Evolutionary conservation across 1,139 yeast species (phyloP).

Genomic region (Kluyveromyces marxianus): DNA sequence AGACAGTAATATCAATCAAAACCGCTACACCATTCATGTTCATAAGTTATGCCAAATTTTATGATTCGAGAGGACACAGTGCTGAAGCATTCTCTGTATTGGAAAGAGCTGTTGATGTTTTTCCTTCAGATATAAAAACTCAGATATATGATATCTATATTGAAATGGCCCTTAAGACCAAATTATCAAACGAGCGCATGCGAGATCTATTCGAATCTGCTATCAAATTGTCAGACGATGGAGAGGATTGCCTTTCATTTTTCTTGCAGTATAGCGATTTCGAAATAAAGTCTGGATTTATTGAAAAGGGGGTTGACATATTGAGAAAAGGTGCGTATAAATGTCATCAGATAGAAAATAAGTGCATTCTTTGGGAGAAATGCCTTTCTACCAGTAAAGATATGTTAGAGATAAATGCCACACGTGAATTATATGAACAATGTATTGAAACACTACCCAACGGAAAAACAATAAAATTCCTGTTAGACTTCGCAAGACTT

Average conservation of each 20-base stretch:
- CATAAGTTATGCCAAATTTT: constrained; percentile 57
- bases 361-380: constrained; percentile 19
- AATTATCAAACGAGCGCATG: constrained; percentile 45
- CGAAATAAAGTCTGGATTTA: constrained; percentile 48
- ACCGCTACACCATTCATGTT: constrained; percentile 65
- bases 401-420: constrained; percentile 13
- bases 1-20: constrained; percentile 50
- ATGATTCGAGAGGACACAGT: constrained; percentile 42
- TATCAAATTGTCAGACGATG: constrained; percentile 42
- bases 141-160: constrained; percentile 72
- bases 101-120: constrained; percentile 58
- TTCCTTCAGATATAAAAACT: constrained; percentile 55
- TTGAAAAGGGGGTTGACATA: constrained; percentile 38
- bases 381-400: constrained; percentile 14
- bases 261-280: constrained; percentile 52
- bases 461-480: constrained; percentile 15
- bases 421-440: constrained; percentile 22
- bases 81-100: constrained; percentile 55
- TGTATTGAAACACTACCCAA: constrained; percentile 23
- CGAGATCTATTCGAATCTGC: constrained; percentile 72
- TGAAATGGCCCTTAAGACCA: constrained; percentile 40
- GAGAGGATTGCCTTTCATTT: constrained; percentile 39
- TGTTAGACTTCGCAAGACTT: constrained; percentile 25
- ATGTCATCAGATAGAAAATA: constrained; percentile 10
- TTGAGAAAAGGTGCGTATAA: constrained; percentile 35